These are phyloP conservation scores for Kwoniella sp. DNA, from an alignment of 768 basidiomycete species.

Conservation along the genomic window DNA sequence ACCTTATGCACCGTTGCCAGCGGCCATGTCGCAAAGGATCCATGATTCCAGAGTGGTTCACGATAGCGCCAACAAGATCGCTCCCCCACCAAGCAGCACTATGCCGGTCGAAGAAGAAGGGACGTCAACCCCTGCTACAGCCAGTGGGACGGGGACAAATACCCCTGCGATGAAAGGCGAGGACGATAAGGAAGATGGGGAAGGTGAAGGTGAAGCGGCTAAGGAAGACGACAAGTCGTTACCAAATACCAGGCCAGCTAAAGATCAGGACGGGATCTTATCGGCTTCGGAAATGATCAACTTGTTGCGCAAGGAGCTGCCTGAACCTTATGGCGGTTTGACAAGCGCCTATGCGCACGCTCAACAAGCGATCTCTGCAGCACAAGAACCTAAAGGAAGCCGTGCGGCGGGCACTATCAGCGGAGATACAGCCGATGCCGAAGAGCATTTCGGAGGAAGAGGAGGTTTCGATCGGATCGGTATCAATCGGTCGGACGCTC, in stretches of 20 bases:
- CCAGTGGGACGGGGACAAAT: conserved; percentile 16
- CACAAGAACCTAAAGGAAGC: too few species aligned
- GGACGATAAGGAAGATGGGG: conserved; percentile 50
- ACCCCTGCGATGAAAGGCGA: conserved; percentile 58
- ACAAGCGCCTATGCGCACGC: conserved; percentile 66
- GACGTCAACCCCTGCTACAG: conserved; percentile 31
- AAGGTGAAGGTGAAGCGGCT: conserved; percentile 48
- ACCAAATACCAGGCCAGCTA: conserved; percentile 69
- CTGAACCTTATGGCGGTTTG: conserved; percentile 47
- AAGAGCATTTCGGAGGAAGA: conserved; percentile 63
- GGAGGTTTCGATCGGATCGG: conserved; percentile 36
- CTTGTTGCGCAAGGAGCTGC: conserved; percentile 58
- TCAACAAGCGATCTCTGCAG: background rate
- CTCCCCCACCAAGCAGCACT: background rate
- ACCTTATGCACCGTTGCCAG: conserved; percentile 61
- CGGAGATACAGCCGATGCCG: conserved; percentile 21
- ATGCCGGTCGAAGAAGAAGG: background rate
- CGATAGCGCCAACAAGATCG: conserved; percentile 46
- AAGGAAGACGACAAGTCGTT: conserved; percentile 59
- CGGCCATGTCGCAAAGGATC: conserved; percentile 63
- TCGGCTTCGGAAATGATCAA: conserved; percentile 63
- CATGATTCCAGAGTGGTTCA: conserved; percentile 64
- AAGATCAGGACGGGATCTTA: conserved; percentile 70
- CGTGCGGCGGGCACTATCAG: too few species aligned
- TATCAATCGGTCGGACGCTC: conserved; percentile 12